Conservation (phyloP, 2,329 filamentous ascomycete species). For the Scorias spongiosa region DNA sequence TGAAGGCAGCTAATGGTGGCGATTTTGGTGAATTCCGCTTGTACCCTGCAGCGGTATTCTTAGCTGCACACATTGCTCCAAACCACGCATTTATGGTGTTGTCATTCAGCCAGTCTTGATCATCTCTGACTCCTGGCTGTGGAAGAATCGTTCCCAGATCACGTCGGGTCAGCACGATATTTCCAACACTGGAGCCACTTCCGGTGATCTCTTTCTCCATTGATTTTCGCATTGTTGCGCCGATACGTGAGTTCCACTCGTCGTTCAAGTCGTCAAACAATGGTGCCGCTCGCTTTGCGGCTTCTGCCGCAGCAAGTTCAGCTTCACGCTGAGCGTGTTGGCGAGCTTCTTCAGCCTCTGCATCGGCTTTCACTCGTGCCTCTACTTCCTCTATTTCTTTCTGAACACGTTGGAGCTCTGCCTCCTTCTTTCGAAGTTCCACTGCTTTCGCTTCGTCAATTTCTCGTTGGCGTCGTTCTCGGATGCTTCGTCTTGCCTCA, state of each 20-base stretch:
- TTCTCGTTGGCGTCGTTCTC: slow-evolving; percentile 4
- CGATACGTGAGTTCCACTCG: background rate
- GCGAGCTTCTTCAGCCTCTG: slow-evolving; percentile 1
- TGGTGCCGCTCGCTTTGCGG: background rate
- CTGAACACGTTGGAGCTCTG: background rate
- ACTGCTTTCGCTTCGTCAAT: background rate
- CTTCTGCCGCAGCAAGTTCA: background rate
- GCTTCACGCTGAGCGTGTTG: background rate
- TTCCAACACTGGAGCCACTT: slow-evolving; percentile 15
- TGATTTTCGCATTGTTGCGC: background rate
- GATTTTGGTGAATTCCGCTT: slow-evolving; percentile 34
- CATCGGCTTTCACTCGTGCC: slow-evolving; percentile 1
- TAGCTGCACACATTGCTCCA: slow-evolving; percentile 40
- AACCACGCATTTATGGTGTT: slow-evolving; percentile 57
- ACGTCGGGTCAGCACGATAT: slow-evolving; percentile 32
- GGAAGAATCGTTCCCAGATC: slow-evolving; percentile 49
- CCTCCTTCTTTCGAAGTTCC: background rate
- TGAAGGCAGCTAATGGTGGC: slow-evolving; percentile 47
- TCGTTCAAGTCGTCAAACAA: background rate
- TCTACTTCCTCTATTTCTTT: slow-evolving; percentile 1
- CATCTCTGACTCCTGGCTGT: slow-evolving; percentile 13
- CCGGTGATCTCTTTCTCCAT: background rate
- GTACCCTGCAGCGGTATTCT: slow-evolving; percentile 39
- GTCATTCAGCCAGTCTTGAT: slow-evolving; percentile 54
- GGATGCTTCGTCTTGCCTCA: slow-evolving; percentile 2